Evolutionary conservation across 176 grass and related monocot species (phyloP), one percentile per base, ranked within the genome.

Genomic region (Triticum dicoccoides): DNA sequence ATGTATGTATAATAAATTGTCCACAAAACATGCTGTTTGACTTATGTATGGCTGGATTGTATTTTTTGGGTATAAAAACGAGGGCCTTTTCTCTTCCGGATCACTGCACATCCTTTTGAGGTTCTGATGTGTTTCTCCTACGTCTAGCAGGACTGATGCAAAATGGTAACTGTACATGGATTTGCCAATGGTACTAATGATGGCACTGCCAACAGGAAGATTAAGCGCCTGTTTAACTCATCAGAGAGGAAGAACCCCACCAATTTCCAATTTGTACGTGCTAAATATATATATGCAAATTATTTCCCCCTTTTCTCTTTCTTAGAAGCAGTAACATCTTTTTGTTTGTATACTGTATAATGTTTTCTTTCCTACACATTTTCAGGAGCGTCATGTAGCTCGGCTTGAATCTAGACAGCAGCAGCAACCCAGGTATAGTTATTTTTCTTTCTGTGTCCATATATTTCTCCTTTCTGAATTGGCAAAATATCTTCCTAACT

Each of bases 211-310:
- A 91, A 64, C 59, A 88, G 77, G 62, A 91, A 72, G 86, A 71
- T 82, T 20, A 54, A 77, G 9, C 69, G 29, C 62, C 38, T 91
- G 17, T 91, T 91, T 41, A 78, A 64, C 38, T 23, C 77, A 42
- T 91, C 86, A 49, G 85, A 85, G 82, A 88, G 82, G 89, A 91
- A 91, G 82, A 88, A 70, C 69, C 86, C 85, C 39, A 24, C 80
- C 69, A 85, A 91, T 69, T 71, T 30, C 58, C 77, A 88, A 52
- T 91, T 91, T 85, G 89, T 91, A 88, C 70, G 89, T 80, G 8
- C 54, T 66, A n/a, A 62, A 63, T 9, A 63, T 38, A 51, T 9
- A 63, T 51, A 37, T 84, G 80, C 25, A 8, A 2, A 9, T 24
- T 76, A 52, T 68, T 79, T 44, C 29, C 12, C 41, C 32, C 30